phyloP scores from a whole-genome alignment of 2,329 filamentous ascomycete genomes.

The Aureobasidium sp. region DNA sequence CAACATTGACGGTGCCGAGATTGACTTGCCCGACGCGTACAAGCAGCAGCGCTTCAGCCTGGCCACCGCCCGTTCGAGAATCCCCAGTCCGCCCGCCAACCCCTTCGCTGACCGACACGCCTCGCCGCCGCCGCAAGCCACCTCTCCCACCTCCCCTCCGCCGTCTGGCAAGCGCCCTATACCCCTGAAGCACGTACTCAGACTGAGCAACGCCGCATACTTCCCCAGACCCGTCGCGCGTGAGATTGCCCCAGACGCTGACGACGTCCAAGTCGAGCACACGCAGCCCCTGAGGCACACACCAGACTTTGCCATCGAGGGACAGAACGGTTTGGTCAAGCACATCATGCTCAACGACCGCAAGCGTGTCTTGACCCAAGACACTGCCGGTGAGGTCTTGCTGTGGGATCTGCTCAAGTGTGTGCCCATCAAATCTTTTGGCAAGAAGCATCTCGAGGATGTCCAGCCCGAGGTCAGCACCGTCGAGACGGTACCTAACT shows the following conservation, averaged over 20 bases:
- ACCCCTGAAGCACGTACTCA: conserved; percentile 65
- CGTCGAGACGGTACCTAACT: conserved; percentile 79
- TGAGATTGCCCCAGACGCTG: conserved; percentile 50
- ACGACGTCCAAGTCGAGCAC: conserved; percentile 21
- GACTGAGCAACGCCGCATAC: conserved; percentile 73
- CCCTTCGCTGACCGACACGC: background rate
- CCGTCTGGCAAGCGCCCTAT: conserved; percentile 52
- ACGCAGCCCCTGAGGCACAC: conserved; percentile 32
- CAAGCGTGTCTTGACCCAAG: conserved; percentile 77
- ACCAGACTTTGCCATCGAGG: conserved; percentile 62
- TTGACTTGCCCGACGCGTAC: conserved; percentile 47
- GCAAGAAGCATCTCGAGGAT: conserved; percentile 87
- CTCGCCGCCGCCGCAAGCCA: conserved; percentile 9
- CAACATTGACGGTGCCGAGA: conserved; percentile 62
- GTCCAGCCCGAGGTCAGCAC: conserved; percentile 83
- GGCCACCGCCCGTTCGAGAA: conserved; percentile 34
- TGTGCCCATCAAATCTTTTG: conserved; percentile 79
- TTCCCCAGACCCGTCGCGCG: conserved; percentile 47
- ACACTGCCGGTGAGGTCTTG: conserved; percentile 89
- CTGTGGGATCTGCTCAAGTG: conserved; percentile 94
- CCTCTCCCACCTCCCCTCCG: conserved; percentile 25
- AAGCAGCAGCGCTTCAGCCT: conserved; percentile 43
- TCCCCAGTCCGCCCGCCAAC: conserved; percentile 26
- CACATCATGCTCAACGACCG: conserved; percentile 86
- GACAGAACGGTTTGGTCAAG: conserved; percentile 91